A percentile compares a stretch with the other conserved stretches of the same genome.
Conservation (phyloP, 1,139 yeast species). For the Geotrichum fermentans region DNA sequence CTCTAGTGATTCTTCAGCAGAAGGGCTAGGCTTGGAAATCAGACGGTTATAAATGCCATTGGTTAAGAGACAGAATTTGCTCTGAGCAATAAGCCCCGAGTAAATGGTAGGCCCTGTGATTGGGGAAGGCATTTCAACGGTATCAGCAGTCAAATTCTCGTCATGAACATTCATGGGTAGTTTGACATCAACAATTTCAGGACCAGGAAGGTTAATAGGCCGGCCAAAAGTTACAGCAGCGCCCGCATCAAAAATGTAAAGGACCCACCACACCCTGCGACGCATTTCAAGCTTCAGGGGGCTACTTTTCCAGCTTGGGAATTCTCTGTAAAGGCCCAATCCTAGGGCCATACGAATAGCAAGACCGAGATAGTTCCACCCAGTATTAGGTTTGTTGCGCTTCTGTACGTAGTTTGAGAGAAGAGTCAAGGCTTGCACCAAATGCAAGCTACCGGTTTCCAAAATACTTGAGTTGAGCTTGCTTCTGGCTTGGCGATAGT, state of each 20-base stretch:
- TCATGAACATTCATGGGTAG: constrained; percentile 52
- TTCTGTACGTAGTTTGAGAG: constrained; percentile 58
- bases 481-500: constrained; percentile 50
- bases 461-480: constrained; percentile 32
- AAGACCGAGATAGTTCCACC: constrained; percentile 61
- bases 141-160: constrained; percentile 38
- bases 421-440: constrained; percentile 51
- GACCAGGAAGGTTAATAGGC: constrained; percentile 54
- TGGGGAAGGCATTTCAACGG: constrained; percentile 31
- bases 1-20: constrained; percentile 46
- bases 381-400: constrained; percentile 59
- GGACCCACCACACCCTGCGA: constrained; percentile 42
- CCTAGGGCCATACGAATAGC: constrained; percentile 66
- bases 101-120: constrained; percentile 49
- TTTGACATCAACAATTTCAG: constrained; percentile 49
- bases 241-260: constrained; percentile 60
- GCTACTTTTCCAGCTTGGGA: constrained; percentile 36
- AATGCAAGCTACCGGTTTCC: constrained; percentile 52
- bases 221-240: constrained; percentile 64
- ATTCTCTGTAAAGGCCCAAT: constrained; percentile 57
- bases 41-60: constrained; percentile 50
- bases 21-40: constrained; percentile 47
- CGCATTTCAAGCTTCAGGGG: constrained; percentile 35
- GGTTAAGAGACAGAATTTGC: constrained; percentile 49
- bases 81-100: constrained; percentile 55